Base-by-base conservation (phyloP, 2,329 filamentous ascomycete genomes). In the Fusarium pininemorale region DNA sequence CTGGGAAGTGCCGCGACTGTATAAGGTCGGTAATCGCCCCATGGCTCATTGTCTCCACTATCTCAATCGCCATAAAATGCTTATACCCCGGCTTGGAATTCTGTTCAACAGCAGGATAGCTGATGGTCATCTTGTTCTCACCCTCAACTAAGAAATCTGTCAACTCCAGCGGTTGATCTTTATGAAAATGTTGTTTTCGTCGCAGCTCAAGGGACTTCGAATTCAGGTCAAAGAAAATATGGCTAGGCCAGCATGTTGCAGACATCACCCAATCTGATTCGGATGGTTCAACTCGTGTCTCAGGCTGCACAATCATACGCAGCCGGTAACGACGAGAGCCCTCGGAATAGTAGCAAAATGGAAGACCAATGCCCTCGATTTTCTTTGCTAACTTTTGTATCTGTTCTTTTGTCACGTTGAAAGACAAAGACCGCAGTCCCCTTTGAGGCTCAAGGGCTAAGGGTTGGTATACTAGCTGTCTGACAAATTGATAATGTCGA, bases 121-220 rank as follows among this genome's bases (percentile, higher is more conserved):
- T 89, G 75, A 95, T 80, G 9, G 86, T 83, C 6, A 97, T 79
- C 1, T 77, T 80, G 77, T 98, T 97, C 11, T 80, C 78, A 0
- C 93, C 94, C 22, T 82, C 74, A 14, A 77, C 79, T 10, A 97
- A 74, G 26, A 83, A 67, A 15, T 89, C 80, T 2, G 94, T 95
- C 30, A 98, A 84, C 74, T 98, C 94, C 11, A 93, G 84, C 0
- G 95, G 91, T 14, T 94, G 81, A 75, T 97, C 93, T 75, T 91
- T 93, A 16, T 91, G 91, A 77, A 95, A 89, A 70, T 96, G 91
- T 2, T 89, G 81, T 76, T 93, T 94, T 35, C 92, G 89, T 45
- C 92, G 89, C 15, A 90, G 80, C 30, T 85, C 84, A 22, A 94
- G 80, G 16, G 90, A 84, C 2, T 82, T 78, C 1, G 81, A 85